Evolutionary conservation across 768 basidiomycete species (phyloP).

Genomic region (Lactifluus rugatus): DNA sequence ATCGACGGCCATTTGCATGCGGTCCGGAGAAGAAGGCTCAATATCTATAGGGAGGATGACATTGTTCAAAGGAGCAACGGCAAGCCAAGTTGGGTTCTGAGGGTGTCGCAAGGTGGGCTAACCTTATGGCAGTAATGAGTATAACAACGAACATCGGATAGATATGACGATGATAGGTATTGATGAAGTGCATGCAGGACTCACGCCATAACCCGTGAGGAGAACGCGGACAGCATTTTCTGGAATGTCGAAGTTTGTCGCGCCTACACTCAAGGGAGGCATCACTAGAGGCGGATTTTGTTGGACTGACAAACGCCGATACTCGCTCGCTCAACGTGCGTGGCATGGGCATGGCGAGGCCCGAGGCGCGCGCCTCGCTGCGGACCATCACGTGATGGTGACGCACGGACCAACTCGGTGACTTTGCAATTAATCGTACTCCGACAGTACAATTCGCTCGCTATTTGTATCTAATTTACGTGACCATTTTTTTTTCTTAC

Average conservation of each 20-base stretch:
- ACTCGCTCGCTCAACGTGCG: too few relatives aligned
- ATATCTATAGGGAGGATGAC: conserved; percentile 28
- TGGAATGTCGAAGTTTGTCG: conserved; percentile 5
- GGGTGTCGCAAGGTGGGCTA: conserved; percentile 21
- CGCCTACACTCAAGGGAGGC: not conserved
- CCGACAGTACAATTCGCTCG: too few relatives aligned
- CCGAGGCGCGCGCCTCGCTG: too few relatives aligned
- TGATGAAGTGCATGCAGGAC: conserved; percentile 20
- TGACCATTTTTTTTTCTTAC: too few relatives aligned
- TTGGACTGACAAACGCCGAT: too few relatives aligned
- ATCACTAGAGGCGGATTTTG: not conserved
- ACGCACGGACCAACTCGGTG: not conserved
- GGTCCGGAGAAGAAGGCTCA: conserved; percentile 18
- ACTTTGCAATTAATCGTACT: too few relatives aligned
- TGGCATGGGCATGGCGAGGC: not conserved
- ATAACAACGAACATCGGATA: not conserved
- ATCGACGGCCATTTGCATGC: conserved; percentile 17
- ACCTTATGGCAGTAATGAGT: conserved; percentile 20
- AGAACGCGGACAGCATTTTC: conserved; percentile 32
- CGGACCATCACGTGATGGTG: conserved; percentile 4
- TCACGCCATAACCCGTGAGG: conserved; percentile 45
- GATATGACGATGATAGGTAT: not conserved
- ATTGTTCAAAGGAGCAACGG: conserved; percentile 56
- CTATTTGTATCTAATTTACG: too few relatives aligned
- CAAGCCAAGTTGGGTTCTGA: conserved; percentile 64